Evolutionary conservation across 352 stramenopile species (phyloP).

Genomic region (Globisporangium spinosum): DNA sequence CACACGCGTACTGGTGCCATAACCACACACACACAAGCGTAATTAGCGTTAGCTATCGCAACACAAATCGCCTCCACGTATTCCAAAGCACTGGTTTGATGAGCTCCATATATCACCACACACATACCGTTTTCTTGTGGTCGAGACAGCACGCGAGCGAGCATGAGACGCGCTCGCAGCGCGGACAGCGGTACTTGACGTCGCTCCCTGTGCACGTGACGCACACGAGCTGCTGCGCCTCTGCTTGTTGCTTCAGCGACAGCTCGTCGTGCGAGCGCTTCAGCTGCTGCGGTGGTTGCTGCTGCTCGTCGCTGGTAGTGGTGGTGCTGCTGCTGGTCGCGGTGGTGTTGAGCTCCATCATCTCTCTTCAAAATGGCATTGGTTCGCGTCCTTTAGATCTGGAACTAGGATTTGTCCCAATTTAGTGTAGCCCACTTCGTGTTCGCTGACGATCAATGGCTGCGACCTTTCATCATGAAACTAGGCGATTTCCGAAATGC

Average conservation of each 20-base stretch:
- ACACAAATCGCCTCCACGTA: not conserved
- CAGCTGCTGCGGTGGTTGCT: not conserved
- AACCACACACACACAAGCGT: conserved; percentile 5
- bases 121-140: conserved; percentile 74
- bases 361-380: conserved; percentile 14
- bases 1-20: conserved; percentile 57
- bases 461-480: not conserved
- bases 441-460: not conserved
- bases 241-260: conserved; percentile 15
- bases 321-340: not conserved
- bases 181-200: conserved; percentile 85
- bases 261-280: conserved; percentile 32
- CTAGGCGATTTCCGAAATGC: conserved; percentile 6
- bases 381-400: conserved; percentile 15
- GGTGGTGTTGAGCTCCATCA: conserved; percentile 7
- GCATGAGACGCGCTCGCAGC: conserved; percentile 82
- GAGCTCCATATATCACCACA: not conserved
- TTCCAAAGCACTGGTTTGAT: not conserved
- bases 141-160: conserved; percentile 71
- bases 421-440: not conserved
- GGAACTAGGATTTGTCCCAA: not conserved
- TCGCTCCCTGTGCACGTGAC: conserved; percentile 36
- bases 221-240: conserved; percentile 29
- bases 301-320: not conserved
- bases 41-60: not conserved